Percentiles rank a stretch among this genome's conserved stretches.
Evolutionary conservation across 345 rosid species (phyloP).

Genomic region (Lepidium africanum): DNA sequence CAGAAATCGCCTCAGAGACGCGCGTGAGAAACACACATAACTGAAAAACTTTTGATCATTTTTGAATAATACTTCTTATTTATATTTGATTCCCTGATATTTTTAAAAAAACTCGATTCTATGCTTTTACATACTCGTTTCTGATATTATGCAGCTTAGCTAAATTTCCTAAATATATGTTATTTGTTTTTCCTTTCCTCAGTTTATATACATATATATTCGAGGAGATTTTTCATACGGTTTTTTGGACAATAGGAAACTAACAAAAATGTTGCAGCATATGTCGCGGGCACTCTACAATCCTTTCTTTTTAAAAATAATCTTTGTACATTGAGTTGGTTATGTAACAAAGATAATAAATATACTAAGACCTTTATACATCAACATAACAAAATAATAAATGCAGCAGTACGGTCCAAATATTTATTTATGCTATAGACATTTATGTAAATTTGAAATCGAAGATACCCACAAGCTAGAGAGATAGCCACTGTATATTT

Average conservation of each 20-base stretch:
- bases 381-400: background rate
- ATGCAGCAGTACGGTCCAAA: conserved; percentile 1
- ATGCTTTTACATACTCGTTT: no score
- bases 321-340: background rate
- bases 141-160: no score
- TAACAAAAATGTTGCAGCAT: conserved; percentile 26
- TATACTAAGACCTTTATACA: background rate
- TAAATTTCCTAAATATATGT: no score
- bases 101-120: no score
- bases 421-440: background rate
- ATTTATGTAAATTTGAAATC: background rate
- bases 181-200: no score
- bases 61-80: no score
- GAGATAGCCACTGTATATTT: background rate
- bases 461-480: background rate
- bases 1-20: no score
- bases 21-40: no score
- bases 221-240: background rate
- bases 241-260: conserved; percentile 15
- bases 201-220: no score
- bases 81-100: no score
- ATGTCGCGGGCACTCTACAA: conserved; percentile 24
- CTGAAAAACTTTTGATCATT: no score
- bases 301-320: background rate
- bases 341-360: background rate